These are phyloP conservation scores for Neurospora tetrasperma DNA, from an alignment of 495 filamentous ascomycete genomes.

Conservation along the genomic window DNA sequence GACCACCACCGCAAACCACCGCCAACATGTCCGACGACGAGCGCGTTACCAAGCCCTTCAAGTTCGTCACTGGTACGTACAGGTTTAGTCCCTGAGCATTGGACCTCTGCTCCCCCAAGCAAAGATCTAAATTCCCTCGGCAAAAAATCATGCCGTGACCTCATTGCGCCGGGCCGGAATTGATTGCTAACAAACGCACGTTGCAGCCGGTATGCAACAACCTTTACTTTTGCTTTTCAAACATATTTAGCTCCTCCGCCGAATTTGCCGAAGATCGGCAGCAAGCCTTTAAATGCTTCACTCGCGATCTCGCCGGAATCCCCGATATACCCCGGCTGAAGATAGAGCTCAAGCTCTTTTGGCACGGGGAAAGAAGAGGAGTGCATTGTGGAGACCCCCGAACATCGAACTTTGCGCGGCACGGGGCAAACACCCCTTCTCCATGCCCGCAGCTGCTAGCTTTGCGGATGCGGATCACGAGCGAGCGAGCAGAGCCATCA, in stretches of 20 bases:
- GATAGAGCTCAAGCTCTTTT: neutral
- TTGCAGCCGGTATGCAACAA: conserved; percentile 38
- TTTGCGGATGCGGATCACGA: neutral
- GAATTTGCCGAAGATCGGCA: conserved; percentile 4
- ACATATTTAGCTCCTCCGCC: neutral
- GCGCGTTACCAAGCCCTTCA: conserved; percentile 97
- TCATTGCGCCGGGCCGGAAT: conserved; percentile 3
- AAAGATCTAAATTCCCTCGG: conserved; percentile 20
- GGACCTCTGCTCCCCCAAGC: neutral
- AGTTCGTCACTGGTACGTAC: conserved; percentile 94
- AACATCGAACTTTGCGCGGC: neutral
- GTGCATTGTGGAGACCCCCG: neutral
- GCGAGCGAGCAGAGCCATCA: conserved; percentile 5
- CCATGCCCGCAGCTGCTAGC: neutral
- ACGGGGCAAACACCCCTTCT: conserved; percentile 4
- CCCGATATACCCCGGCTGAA: neutral
- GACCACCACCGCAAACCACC: conserved; percentile 15
- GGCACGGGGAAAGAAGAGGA: neutral
- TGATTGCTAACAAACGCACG: conserved; percentile 15
- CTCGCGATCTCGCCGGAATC: neutral
- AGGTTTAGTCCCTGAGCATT: neutral
- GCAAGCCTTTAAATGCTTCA: neutral
- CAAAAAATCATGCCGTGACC: conserved; percentile 29
- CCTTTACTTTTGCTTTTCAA: neutral
- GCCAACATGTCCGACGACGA: conserved; percentile 80